Base-by-base conservation (phyloP, 345 rosid genomes). In the Orychophragmus violaceus region DNA sequence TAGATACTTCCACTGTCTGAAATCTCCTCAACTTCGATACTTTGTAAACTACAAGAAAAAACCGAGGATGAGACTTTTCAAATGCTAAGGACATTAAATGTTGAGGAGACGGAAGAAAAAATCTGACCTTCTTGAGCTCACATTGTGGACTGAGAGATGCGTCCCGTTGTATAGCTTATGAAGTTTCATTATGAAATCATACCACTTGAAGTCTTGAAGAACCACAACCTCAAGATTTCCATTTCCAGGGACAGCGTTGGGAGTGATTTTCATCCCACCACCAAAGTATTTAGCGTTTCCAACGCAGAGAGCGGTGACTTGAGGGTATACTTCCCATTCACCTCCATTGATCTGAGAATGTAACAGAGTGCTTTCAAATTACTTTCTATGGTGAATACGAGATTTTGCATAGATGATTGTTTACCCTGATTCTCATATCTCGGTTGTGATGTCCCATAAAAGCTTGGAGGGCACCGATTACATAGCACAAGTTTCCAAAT, bases 261-360 rank as follows among this genome's bases (percentile, higher is more conserved):
- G 96, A 8, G 97, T 82, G 44, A 95, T 91, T 81, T 89, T 95
- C 99, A 91, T 91, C 63, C 97, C 97, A 49, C 99, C 96, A 4
- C 96, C 99, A 73, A 94, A 94, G 84, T 77, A 94, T 68, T 90
- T 94, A 29, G 87, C 97, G 69, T 94, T 94, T 72, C 97, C 97
- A 74, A 94, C 75, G 68, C 99, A 94, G 37, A 94, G 80, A 65
- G 97, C 95, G 4, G 97, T 91, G 63, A 91, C 95, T 69, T 83
- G 85, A 52, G 91, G 71, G 74, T 64, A 85, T 36, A 66, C 37
- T 78, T 87, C 85, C 99, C 99, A 94, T 63, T 83, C 95, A 41
- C 95, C 91, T 5, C 78, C 94, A 74, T 92, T 77, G 19, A 90
- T 79, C 98, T 87, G 70, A 39, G 21, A 54, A 3, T 28, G 46